Evolutionary conservation across 192 early-diverging fungal species (phyloP), one percentile per base, ranked within the genome.

Genomic region (Piromyces finnis): DNA sequence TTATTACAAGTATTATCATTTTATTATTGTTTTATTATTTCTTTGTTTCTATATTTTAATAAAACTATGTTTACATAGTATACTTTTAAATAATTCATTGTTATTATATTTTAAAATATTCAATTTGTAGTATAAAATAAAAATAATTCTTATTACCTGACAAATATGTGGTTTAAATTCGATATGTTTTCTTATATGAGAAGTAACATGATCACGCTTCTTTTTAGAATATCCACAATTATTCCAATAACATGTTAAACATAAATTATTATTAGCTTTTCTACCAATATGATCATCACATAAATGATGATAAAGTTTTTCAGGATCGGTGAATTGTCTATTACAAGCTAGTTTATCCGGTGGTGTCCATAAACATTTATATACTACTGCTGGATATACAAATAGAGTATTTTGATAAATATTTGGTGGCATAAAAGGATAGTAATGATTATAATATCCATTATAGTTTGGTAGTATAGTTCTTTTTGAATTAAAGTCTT

Each of bases 181-280:
- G 12, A 99, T 91, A 84, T 99, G 97, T 77, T 96, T 93, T 79
- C 96, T 88, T 81, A 97, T 85, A 82, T 99, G 97, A n/a, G 92
- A 94, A n/a, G 96, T 99, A 78, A 98, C 93, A 84, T 99, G 97
- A 85, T 99, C 97, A 81, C 97, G 87, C 88, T 99, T 99, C 28
- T 87, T 85, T 59, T 91, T 92, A 1, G 30, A 14, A 29, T 91
- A 87, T 28, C 83, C 83, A 87, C 97, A 97, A 35, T 87, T 90
- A 41, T 92, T 93, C 96, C 96, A 99, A 78, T 90, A 88, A 86
- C 97, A 99, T 77, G 85, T 87, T 59, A 99, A 90, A 77, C 93
- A 95, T 35, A 97, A 87, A 83, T 96, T 97, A 82, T 92, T 90
- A 29, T 91, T 93, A 7, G 94, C 87, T 84, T 96, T 96, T 77